These are phyloP conservation scores for Clonostachys rosea DNA, from an alignment of 2,329 filamentous ascomycete species.

Conservation along the genomic window DNA sequence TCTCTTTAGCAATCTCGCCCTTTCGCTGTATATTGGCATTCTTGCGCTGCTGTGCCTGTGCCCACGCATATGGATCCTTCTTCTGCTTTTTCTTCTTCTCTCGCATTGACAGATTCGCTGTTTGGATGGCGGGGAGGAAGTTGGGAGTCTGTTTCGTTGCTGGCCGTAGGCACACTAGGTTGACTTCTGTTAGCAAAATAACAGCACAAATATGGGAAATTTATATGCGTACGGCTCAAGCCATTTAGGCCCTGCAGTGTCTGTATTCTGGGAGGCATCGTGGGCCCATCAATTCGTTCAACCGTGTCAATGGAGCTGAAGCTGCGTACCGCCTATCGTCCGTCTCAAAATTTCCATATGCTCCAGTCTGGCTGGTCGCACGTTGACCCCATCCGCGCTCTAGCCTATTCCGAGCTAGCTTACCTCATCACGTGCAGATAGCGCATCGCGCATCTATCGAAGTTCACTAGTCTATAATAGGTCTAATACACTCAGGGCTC, in stretches of 20 bases:
- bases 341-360: slow-evolving; percentile 6
- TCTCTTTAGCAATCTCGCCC: slow-evolving; percentile 60
- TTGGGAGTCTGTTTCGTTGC: slow-evolving; percentile 39
- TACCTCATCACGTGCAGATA: slow-evolving; percentile 21
- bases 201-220: neutral
- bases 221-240: slow-evolving; percentile 48
- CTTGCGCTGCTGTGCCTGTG: slow-evolving; percentile 79
- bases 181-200: slow-evolving; percentile 12
- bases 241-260: slow-evolving; percentile 54
- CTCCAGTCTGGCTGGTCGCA: neutral
- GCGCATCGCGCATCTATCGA: neutral
- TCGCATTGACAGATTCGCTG: slow-evolving; percentile 57
- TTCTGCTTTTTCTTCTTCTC: slow-evolving; percentile 63
- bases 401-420: neutral
- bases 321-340: neutral
- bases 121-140: slow-evolving; percentile 56
- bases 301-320: neutral
- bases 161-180: slow-evolving; percentile 56
- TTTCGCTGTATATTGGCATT: slow-evolving; percentile 76
- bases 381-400: too few species aligned
- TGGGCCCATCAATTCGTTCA: slow-evolving; percentile 15
- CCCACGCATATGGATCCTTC: slow-evolving; percentile 77
- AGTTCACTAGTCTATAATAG: slow-evolving; percentile 6
- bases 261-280: slow-evolving; percentile 66
- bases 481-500: slow-evolving; percentile 25